These are phyloP conservation scores for Intubia oerlemansii DNA, from an alignment of 2,329 filamentous ascomycete species.

Conservation along the genomic window DNA sequence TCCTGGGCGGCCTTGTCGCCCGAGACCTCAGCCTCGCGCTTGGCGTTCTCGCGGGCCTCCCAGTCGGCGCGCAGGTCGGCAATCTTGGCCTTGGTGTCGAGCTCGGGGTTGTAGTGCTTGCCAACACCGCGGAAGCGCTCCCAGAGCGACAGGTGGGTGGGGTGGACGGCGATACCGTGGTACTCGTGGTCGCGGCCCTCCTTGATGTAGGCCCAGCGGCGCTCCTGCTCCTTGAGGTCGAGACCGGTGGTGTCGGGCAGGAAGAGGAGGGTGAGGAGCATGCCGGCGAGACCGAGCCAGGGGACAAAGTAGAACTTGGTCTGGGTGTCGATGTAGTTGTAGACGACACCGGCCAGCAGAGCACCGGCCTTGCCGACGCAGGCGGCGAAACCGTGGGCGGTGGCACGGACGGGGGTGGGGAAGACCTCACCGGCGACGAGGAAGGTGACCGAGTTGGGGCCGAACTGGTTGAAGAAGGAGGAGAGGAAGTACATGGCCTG, in stretches of 20 bases:
- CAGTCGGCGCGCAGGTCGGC: slow-evolving; percentile 54
- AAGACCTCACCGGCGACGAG: slow-evolving; percentile 91
- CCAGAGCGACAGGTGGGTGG: slow-evolving; percentile 71
- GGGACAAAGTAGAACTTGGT: slow-evolving; percentile 83
- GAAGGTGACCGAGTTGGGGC: slow-evolving; percentile 92
- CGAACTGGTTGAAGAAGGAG: slow-evolving; percentile 98
- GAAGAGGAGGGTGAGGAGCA: slow-evolving; percentile 65
- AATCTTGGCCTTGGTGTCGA: slow-evolving; percentile 69
- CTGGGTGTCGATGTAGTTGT: slow-evolving; percentile 80
- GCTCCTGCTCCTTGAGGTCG: slow-evolving; percentile 92
- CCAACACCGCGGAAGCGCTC: slow-evolving; percentile 60
- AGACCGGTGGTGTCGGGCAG: slow-evolving; percentile 94
- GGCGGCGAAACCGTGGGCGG: slow-evolving; percentile 87
- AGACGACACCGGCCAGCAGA: slow-evolving; percentile 66
- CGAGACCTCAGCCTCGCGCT: slow-evolving; percentile 26
- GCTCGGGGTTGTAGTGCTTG: slow-evolving; percentile 64
- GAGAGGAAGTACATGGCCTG: slow-evolving; percentile 97
- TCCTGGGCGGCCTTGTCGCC: slow-evolving; percentile 13
- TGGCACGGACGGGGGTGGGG: slow-evolving; percentile 80
- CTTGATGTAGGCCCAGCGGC: slow-evolving; percentile 75
- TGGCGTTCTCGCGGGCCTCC: slow-evolving; percentile 26
- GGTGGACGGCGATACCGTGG: slow-evolving; percentile 83
- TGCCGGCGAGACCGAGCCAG: slow-evolving; percentile 82
- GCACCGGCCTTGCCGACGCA: slow-evolving; percentile 78
- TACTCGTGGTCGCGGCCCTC: slow-evolving; percentile 60